Evolutionary conservation across 2,329 filamentous ascomycete genomes (phyloP).

Genomic region (Fusarium euwallaceae): DNA sequence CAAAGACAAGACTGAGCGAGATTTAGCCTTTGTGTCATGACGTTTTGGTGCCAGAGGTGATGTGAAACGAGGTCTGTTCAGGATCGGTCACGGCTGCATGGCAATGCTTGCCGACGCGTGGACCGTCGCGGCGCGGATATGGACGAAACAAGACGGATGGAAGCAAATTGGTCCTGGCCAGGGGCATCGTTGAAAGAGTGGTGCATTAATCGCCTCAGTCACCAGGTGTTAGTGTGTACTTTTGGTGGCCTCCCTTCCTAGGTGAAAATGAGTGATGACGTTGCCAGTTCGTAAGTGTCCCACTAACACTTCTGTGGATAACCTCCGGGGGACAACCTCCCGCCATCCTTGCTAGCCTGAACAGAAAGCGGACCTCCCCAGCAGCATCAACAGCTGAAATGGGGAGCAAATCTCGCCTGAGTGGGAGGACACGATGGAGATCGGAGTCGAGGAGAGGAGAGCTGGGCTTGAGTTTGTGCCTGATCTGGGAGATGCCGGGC

Average conservation of each 20-base stretch:
- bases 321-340: constrained; percentile 21
- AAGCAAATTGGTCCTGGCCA: constrained; percentile 38
- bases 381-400: constrained; percentile 36
- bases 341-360: constrained; percentile 39
- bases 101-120: constrained; percentile 7
- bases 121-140: constrained; percentile 19
- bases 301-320: constrained; percentile 30
- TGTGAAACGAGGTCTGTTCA: constrained; percentile 18
- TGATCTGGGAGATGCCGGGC: constrained; percentile 23
- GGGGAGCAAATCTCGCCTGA: constrained; percentile 44
- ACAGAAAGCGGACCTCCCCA: constrained; percentile 34
- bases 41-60: constrained; percentile 23
- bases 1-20: constrained; percentile 5
- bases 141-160: constrained; percentile 39
- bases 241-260: background rate
- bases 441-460: constrained; percentile 21
- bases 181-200: constrained; percentile 31
- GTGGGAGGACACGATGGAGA: constrained; percentile 39
- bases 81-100: constrained; percentile 21
- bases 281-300: background rate
- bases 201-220: constrained; percentile 15
- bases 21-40: constrained; percentile 30
- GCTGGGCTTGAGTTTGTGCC: constrained; percentile 12
- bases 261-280: background rate
- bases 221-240: constrained; percentile 37